Evolutionary conservation across 495 filamentous ascomycete genomes (phyloP).

Genomic region (Saxophila tyrrhenica): DNA sequence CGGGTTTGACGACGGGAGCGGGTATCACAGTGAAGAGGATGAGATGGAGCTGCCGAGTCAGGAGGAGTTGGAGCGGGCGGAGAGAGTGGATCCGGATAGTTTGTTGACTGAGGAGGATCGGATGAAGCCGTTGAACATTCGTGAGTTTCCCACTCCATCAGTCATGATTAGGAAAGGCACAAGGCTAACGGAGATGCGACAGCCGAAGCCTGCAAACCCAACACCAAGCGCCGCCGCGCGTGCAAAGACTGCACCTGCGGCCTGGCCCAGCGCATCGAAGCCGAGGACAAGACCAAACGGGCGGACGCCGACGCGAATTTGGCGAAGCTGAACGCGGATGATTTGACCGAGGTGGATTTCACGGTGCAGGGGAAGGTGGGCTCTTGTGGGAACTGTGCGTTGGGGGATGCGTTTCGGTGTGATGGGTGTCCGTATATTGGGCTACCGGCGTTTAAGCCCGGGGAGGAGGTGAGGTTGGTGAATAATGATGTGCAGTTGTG

Average conservation of each 20-base stretch:
- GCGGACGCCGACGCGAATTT: slow-evolving; percentile 48
- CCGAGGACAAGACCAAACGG: slow-evolving; percentile 64
- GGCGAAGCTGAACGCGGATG: slow-evolving; percentile 63
- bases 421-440: slow-evolving; percentile 85
- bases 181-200: slow-evolving; percentile 7
- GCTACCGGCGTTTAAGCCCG: slow-evolving; percentile 88
- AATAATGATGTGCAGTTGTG: slow-evolving; percentile 81
- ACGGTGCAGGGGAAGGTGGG: slow-evolving; percentile 92
- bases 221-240: slow-evolving; percentile 68
- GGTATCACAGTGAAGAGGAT: slow-evolving; percentile 40
- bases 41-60: slow-evolving; percentile 16
- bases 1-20: slow-evolving; percentile 46
- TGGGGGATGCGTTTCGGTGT: slow-evolving; percentile 82
- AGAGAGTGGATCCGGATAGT: slow-evolving; percentile 81
- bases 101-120: slow-evolving; percentile 76
- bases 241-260: slow-evolving; percentile 99
- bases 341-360: slow-evolving; percentile 84
- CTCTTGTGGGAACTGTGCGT: slow-evolving; percentile 80
- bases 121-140: slow-evolving; percentile 56
- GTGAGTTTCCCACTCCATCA: slow-evolving; percentile 50
- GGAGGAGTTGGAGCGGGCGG: slow-evolving; percentile 27
- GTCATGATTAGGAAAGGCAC: too few species aligned
- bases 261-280: slow-evolving; percentile 63
- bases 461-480: slow-evolving; percentile 78
- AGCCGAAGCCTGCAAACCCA: slow-evolving; percentile 22